Conservation (phyloP, 495 filamentous ascomycete genomes). For the Clavariopsis aquatica region DNA sequence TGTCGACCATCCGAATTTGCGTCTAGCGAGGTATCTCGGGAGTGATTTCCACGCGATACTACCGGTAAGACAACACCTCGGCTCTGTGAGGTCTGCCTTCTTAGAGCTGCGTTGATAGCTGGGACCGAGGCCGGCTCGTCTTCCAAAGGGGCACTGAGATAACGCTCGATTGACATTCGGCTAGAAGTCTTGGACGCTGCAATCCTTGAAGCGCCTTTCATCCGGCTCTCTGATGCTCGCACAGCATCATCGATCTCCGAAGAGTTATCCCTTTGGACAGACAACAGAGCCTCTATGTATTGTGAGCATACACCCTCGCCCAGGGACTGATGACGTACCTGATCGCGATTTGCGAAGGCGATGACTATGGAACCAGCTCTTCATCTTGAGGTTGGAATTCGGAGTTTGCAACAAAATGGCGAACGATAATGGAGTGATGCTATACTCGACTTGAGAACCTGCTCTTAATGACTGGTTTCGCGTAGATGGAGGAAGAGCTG, state of each 20-base stretch:
- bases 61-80: not conserved
- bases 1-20: conserved; percentile 25
- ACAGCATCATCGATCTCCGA: conserved; percentile 2
- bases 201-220: conserved; percentile 11
- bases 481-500: conserved; percentile 1
- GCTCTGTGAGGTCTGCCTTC: conserved; percentile 7
- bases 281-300: conserved; percentile 4
- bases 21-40: conserved; percentile 28
- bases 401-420: not conserved
- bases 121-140: conserved; percentile 32
- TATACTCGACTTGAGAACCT: not conserved
- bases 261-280: conserved; percentile 12
- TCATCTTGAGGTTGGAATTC: conserved; percentile 4
- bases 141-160: conserved; percentile 29
- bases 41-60: conserved; percentile 6
- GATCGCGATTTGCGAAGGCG: conserved; percentile 19
- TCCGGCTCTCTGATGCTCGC: not conserved
- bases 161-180: conserved; percentile 31
- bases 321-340: not conserved
- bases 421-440: not conserved
- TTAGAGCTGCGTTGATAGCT: conserved; percentile 30
- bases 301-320: not conserved
- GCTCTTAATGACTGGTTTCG: conserved; percentile 1
- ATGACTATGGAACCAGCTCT: conserved; percentile 29
- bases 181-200: conserved; percentile 30